phyloP scores from a whole-genome alignment of 495 filamentous ascomycete species.

The Aspergillus mulundensis region DNA sequence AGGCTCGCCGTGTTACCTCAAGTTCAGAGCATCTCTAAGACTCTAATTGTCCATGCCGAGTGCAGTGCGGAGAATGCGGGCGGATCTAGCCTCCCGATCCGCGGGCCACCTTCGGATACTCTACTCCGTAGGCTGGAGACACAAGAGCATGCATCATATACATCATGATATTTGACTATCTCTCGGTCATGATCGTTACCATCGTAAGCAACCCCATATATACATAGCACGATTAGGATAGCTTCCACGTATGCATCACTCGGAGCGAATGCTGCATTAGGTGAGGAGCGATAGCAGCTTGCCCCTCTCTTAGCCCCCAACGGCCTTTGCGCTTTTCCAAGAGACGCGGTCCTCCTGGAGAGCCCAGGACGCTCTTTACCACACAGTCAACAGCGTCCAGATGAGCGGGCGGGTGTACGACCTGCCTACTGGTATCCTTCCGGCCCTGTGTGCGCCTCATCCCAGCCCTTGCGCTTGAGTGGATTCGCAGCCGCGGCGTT shows the following conservation, averaged over 20 bases:
- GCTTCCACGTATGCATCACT: neutral
- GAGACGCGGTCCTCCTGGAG: neutral
- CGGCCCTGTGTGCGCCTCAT: slow-evolving; percentile 14
- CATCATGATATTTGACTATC: neutral
- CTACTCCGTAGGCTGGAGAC: neutral
- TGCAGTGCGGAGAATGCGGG: neutral
- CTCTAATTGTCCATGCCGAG: neutral
- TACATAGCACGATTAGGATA: neutral
- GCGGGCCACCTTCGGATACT: slow-evolving; percentile 8
- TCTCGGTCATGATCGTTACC: neutral
- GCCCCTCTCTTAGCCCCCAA: too few relatives aligned
- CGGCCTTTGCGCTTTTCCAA: neutral
- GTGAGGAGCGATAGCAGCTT: neutral
- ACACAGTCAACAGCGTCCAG: neutral
- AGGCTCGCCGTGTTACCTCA: too few relatives aligned
- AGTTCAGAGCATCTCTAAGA: neutral
- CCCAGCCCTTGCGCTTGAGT: slow-evolving; percentile 32
- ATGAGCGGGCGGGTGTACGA: neutral
- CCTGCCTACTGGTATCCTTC: neutral
- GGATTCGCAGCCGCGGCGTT: slow-evolving; percentile 21
- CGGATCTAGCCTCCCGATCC: slow-evolving; percentile 10
- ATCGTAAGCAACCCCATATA: neutral
- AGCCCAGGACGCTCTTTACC: neutral
- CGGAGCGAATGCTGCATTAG: neutral
- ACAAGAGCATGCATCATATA: neutral